Evolutionary conservation across 768 basidiomycete genomes (phyloP).

Genomic region (Kondoa subrosea): DNA sequence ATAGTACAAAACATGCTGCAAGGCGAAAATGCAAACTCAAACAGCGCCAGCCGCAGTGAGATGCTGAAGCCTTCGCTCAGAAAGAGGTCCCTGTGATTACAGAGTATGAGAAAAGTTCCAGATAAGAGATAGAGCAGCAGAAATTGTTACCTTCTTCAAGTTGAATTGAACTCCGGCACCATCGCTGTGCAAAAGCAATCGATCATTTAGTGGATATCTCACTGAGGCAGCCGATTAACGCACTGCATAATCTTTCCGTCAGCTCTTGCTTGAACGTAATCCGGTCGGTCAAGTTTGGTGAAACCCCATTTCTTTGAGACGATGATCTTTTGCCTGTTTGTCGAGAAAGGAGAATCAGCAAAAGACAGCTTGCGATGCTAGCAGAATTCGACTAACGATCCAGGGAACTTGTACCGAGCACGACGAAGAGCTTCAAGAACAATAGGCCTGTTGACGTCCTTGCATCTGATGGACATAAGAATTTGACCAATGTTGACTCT

Average conservation of each 20-base stretch:
- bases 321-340: slow-evolving; percentile 69
- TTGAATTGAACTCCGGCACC: background rate
- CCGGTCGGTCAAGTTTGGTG: slow-evolving; percentile 78
- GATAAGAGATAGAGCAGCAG: background rate
- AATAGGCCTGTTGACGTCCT: slow-evolving; percentile 67
- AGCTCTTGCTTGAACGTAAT: slow-evolving; percentile 46
- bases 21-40: no score
- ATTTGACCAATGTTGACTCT: slow-evolving; percentile 96
- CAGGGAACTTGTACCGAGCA: slow-evolving; percentile 67
- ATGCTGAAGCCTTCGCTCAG: background rate
- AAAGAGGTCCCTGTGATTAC: background rate
- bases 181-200: background rate
- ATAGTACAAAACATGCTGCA: no score
- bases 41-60: background rate
- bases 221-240: background rate
- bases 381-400: background rate
- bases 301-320: slow-evolving; percentile 90
- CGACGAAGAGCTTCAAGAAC: slow-evolving; percentile 94
- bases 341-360: background rate
- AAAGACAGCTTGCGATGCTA: background rate
- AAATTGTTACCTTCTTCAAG: background rate
- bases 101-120: background rate
- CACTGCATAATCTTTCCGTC: slow-evolving; percentile 17
- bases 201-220: background rate
- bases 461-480: slow-evolving; percentile 77